Base-by-base conservation (phyloP, 1,139 yeast species). In the Suhomyces coccinellae region DNA sequence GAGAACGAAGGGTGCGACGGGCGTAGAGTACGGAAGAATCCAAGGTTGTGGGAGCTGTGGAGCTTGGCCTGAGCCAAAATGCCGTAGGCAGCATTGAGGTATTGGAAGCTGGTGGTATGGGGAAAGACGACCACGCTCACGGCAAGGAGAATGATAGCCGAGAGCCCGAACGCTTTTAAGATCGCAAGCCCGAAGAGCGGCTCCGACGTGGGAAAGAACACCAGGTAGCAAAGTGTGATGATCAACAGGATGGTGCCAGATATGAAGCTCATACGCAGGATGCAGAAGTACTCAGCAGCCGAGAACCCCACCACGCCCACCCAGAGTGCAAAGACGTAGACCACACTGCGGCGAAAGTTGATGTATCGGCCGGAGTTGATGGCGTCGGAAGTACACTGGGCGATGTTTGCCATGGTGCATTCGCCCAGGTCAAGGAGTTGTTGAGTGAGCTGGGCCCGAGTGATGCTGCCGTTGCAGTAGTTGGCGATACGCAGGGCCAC, bases 311-410 rank as follows among this genome's bases (percentile, higher is more conserved):
- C 56, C 35, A 65, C 54, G 8, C 64, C 63, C 3, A 59, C 20
- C 12, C 66, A 55, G 26, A 69, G 45, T 1, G 66, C 60, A n/a
- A 69, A 26, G 1, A 62, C 54, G 38, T 53, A 59, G 1, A 68
- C 51, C 0, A 63, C 71, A 6, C 63, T 58, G 28, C 61, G 52
- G 34, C 56, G 56, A 1, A 71, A 62, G 15, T 55, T 52, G 30
- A 69, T 52, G 45, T 56, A 69, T 20, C 67, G 52, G 1, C 75
- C 75, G 1, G 61, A 44, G 49, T 52, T 69, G 1, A 67, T 49
- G 35, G 60, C 56, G 2, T 41, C 38, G 4, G n/a, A 6, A 13
- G 67, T 13, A 50, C 75, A 69, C 3, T 26, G 17, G 3, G 38
- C 20, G 10, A 59, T 48, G 27, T 57, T 57, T 1, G 57, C 63